These are phyloP conservation scores for Dictyostelium brefeldianum DNA, from an alignment of 78 protist species.

Conservation along the genomic window DNA sequence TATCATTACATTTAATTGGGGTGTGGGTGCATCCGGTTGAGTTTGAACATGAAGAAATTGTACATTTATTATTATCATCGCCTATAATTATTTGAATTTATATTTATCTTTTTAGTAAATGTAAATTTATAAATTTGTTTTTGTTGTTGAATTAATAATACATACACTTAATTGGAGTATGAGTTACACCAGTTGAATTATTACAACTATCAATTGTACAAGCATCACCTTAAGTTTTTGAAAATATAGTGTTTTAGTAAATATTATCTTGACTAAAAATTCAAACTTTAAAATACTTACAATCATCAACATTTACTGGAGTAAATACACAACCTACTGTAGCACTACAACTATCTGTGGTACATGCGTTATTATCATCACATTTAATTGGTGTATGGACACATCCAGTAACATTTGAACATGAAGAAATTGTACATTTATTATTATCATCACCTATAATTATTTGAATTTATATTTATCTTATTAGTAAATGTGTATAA, in stretches of 20 bases:
- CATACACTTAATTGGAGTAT: not conserved
- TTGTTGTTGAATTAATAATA: not conserved
- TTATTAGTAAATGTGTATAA: slow-evolving; percentile 23
- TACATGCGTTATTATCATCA: slow-evolving; percentile 20
- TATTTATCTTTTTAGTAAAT: no score
- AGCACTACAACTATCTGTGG: not conserved
- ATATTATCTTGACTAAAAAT: slow-evolving; percentile 27
- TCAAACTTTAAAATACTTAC: slow-evolving; percentile 28
- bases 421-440: slow-evolving; percentile 30
- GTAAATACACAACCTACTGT: slow-evolving; percentile 42
- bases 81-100: slow-evolving; percentile 12
- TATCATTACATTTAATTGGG: slow-evolving; percentile 48
- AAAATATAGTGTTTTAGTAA: not conserved
- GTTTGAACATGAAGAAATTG: slow-evolving; percentile 26
- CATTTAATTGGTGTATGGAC: slow-evolving; percentile 11
- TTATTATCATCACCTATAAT: slow-evolving; percentile 37
- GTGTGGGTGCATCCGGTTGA: slow-evolving; percentile 24
- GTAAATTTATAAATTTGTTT: not conserved
- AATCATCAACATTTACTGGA: slow-evolving; percentile 14
- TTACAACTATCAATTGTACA: slow-evolving; percentile 23
- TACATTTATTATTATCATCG: slow-evolving; percentile 56
- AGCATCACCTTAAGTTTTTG: not conserved
- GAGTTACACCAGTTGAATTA: not conserved
- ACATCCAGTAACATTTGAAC: slow-evolving; percentile 11
- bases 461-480: not conserved